A percentile compares a stretch with the other conserved stretches of the same genome.
phyloP scores from a whole-genome alignment of 2,329 filamentous ascomycete genomes.

The Fusarium denticulatum region DNA sequence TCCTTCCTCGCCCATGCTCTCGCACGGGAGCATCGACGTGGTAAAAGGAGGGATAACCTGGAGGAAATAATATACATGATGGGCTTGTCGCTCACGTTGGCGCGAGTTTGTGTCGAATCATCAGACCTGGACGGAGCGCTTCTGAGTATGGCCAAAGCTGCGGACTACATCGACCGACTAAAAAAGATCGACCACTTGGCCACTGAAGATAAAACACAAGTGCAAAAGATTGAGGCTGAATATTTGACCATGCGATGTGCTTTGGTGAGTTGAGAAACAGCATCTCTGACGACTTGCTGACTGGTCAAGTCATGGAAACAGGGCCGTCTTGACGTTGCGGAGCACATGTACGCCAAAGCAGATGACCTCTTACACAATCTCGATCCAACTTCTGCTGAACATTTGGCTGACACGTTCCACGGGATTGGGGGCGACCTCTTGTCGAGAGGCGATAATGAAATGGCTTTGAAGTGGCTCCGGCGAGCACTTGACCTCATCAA shows the following conservation, averaged over 20 bases:
- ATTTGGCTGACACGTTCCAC: constrained; percentile 73
- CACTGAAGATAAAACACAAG: background rate
- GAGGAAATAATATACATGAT: constrained; percentile 66
- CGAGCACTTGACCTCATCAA: constrained; percentile 71
- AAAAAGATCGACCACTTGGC: constrained; percentile 3
- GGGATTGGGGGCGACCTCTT: constrained; percentile 74
- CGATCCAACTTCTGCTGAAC: constrained; percentile 65
- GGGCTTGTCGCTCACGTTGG: constrained; percentile 74
- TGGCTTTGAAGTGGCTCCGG: constrained; percentile 78
- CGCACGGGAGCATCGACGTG: constrained; percentile 52
- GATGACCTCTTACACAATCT: constrained; percentile 51
- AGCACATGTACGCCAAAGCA: constrained; percentile 77
- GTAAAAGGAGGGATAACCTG: constrained; percentile 38
- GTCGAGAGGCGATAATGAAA: constrained; percentile 59
- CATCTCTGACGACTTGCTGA: constrained; percentile 23
- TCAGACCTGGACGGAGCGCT: constrained; percentile 66
- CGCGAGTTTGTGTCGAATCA: constrained; percentile 60
- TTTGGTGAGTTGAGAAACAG: constrained; percentile 62
- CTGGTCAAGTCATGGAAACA: constrained; percentile 75
- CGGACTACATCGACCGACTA: constrained; percentile 58
- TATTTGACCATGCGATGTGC: constrained; percentile 73
- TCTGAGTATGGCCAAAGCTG: constrained; percentile 71
- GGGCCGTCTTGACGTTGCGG: constrained; percentile 76
- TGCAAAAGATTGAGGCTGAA: constrained; percentile 61
- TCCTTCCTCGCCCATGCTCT: constrained; percentile 75